A percentile compares a stretch with the other conserved stretches of the same genome.
These are phyloP conservation scores for Boletus speciosus DNA, from an alignment of 768 basidiomycete genomes.

Conservation along the genomic window DNA sequence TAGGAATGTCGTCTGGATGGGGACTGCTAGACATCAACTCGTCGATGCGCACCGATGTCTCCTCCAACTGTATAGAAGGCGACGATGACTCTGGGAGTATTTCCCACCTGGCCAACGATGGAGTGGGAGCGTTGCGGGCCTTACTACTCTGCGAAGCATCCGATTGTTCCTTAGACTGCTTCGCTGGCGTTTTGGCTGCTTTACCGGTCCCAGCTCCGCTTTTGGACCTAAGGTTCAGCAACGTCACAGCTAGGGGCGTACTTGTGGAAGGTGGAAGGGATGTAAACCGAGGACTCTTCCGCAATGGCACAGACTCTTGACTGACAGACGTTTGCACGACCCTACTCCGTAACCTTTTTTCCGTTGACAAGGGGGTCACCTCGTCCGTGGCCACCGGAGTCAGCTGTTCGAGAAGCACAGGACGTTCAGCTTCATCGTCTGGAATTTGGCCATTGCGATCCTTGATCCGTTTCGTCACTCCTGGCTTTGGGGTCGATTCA, in stretches of 20 bases:
- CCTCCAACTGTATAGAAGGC: constrained; percentile 31
- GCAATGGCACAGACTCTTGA: constrained; percentile 21
- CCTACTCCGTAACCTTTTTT: constrained; percentile 16
- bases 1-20: neutral
- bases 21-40: constrained; percentile 37
- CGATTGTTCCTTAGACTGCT: neutral
- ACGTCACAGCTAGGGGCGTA: constrained; percentile 4
- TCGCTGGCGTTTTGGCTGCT: constrained; percentile 14
- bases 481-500: constrained; percentile 28
- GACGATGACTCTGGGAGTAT: constrained; percentile 26
- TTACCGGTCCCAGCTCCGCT: neutral
- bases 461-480: constrained; percentile 42
- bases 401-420: constrained; percentile 22
- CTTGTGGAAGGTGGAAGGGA: constrained; percentile 5
- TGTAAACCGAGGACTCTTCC: constrained; percentile 19
- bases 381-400: constrained; percentile 17
- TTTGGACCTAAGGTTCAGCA: constrained; percentile 4
- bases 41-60: constrained; percentile 22
- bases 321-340: constrained; percentile 13
- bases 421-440: constrained; percentile 22
- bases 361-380: constrained; percentile 20
- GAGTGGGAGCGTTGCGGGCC: neutral
- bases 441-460: constrained; percentile 35
- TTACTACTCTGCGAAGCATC: neutral
- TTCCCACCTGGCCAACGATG: constrained; percentile 29